Percentiles rank a stretch among this genome's conserved stretches.
Evolutionary conservation across 768 basidiomycete genomes (phyloP).

Genomic region (Phaffia tasmanica): DNA sequence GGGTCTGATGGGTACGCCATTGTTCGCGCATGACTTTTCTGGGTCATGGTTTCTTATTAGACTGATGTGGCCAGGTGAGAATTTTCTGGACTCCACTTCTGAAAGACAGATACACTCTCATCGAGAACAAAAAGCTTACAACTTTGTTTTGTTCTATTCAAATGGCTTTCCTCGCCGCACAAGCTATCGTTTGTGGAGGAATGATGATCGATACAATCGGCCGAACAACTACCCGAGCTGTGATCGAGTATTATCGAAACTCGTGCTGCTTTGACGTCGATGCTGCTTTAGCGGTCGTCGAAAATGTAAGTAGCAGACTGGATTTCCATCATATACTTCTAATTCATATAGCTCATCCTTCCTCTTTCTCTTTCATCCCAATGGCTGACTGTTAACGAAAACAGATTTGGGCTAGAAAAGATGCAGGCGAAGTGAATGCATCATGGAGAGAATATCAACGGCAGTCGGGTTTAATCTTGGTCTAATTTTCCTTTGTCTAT

Average conservation of each 20-base stretch:
- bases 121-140: not conserved
- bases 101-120: not conserved
- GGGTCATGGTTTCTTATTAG: not conserved
- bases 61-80: slow-evolving; percentile 7
- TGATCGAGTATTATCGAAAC: not conserved
- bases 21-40: not conserved
- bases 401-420: not conserved
- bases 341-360: too few relatives aligned
- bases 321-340: too few relatives aligned
- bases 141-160: not conserved
- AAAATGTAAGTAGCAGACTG: not conserved
- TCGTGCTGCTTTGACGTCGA: slow-evolving; percentile 4
- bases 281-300: not conserved
- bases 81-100: not conserved
- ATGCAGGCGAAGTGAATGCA: not conserved
- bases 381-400: too few relatives aligned
- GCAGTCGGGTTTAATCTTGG: not conserved
- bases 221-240: not conserved
- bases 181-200: not conserved
- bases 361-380: too few relatives aligned
- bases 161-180: not conserved
- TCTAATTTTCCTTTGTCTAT: not conserved
- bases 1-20: too few relatives aligned
- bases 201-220: not conserved
- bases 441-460: slow-evolving; percentile 6